Conservation (phyloP, 352 stramenopile species). For the Phytophthora ohioensis region DNA sequence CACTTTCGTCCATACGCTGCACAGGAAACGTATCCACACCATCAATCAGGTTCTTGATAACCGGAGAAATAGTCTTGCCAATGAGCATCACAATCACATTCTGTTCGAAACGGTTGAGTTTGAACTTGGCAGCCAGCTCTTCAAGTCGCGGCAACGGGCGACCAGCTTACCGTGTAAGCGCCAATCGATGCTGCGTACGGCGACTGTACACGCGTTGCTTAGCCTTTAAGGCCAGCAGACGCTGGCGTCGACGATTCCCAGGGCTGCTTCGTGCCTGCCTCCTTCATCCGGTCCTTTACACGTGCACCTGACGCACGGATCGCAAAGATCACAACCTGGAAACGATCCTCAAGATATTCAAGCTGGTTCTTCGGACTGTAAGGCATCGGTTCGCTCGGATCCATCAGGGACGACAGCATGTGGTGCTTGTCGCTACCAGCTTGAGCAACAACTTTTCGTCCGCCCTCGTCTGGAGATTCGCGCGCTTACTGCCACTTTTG, state of each 20-base stretch:
- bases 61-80: conserved; percentile 89
- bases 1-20: conserved; percentile 90
- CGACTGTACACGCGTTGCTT: conserved; percentile 87
- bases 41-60: conserved; percentile 91
- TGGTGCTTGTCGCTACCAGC: conserved; percentile 34
- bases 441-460: conserved; percentile 43
- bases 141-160: conserved; percentile 75
- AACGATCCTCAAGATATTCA: conserved; percentile 90
- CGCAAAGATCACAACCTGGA: conserved; percentile 89
- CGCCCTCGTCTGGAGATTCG: conserved; percentile 27
- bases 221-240: conserved; percentile 78
- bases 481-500: conserved; percentile 46
- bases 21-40: conserved; percentile 84
- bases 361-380: conserved; percentile 88
- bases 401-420: conserved; percentile 53
- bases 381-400: conserved; percentile 72
- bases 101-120: conserved; percentile 89
- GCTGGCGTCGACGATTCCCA: conserved; percentile 76
- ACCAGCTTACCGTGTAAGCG: conserved; percentile 68
- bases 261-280: conserved; percentile 84
- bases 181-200: conserved; percentile 68
- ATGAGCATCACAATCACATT: conserved; percentile 93
- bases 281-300: conserved; percentile 92
- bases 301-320: conserved; percentile 84
- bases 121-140: conserved; percentile 79